Base-by-base conservation (phyloP, 2,329 filamentous ascomycete species). In the Penicillium griseofulvum region DNA sequence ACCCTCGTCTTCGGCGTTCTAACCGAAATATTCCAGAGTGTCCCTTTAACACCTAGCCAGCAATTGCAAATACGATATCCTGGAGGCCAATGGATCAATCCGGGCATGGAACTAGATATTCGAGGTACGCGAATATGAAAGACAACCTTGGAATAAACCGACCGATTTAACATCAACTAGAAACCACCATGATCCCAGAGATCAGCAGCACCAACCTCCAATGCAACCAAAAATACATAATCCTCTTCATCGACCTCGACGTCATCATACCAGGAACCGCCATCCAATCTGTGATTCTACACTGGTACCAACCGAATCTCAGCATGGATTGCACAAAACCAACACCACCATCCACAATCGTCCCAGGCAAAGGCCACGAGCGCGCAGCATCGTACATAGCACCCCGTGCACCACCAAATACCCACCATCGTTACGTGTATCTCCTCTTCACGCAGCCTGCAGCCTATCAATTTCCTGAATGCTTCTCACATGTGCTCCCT, bases 401-500 rank as follows among this genome's bases (percentile, higher is more conserved):
- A 1, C 70, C 70, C 4, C 66, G 62, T 19, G 65, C 70, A 5
- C 70, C 69, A 0, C 52, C 55, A 2, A 55, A 63, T 12, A 57
- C 56, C 3, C 57, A 61, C 5, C 72, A 74, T 36, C 62, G 66
- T 38, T 74, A 75, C 52, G 63, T 71, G 2, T 65, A 66, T 36
- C 52, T 74, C 1, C 59, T 73, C 3, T 74, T 67, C 49, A 22
- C 48, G 10, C 69, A 74, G 43, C 56, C 59, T 2, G 12, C 33
- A 5, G 36, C 37, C 0, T 74, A 71, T 49, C n/a, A n/a, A 1
- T 66, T 72, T 22, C 72, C 71, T 0, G 28, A 39, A 1, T 70
- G 61, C 61, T 78, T 68, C 38, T 39, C 57, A 29, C 56, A 68
- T 26, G 68, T 74, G 12, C 63, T 68, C n/a, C 70, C 71, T 0